These are phyloP conservation scores for Maudiozyma bulderi DNA, from an alignment of 805 yeast species.

Conservation along the genomic window DNA sequence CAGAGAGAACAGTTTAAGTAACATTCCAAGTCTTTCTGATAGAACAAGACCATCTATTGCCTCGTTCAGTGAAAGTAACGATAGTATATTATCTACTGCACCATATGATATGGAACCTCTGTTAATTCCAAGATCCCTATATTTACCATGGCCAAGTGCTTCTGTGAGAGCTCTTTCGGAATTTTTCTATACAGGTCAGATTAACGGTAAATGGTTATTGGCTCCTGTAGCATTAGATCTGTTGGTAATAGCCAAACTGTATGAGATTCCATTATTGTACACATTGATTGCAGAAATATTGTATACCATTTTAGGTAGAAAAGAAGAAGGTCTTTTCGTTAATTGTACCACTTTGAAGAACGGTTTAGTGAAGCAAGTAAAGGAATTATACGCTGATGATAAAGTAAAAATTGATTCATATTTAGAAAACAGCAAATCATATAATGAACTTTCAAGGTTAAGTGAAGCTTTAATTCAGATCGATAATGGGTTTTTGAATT, in stretches of 20 bases:
- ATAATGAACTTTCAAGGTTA: constrained; percentile 36
- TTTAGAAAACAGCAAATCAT: constrained; percentile 21
- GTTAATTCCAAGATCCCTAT: constrained; percentile 56
- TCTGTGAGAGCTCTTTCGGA: constrained; percentile 61
- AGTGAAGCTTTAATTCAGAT: constrained; percentile 47
- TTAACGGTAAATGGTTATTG: constrained; percentile 61
- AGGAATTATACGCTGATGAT: constrained; percentile 18
- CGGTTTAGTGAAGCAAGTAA: constrained; percentile 17
- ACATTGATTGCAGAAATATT: constrained; percentile 60
- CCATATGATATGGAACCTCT: constrained; percentile 44
- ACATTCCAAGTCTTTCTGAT: background rate
- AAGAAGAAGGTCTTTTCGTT: constrained; percentile 40
- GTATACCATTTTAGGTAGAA: constrained; percentile 58
- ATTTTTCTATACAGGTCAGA: constrained; percentile 69
- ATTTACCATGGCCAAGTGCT: constrained; percentile 54
- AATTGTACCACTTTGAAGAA: constrained; percentile 19
- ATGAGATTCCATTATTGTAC: constrained; percentile 59
- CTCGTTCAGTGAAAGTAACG: constrained; percentile 9
- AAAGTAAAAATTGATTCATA: constrained; percentile 14
- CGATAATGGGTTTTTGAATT: constrained; percentile 48
- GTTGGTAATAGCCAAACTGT: constrained; percentile 51
- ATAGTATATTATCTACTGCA: constrained; percentile 4
- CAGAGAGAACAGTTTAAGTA: background rate
- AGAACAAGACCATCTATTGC: constrained; percentile 5
- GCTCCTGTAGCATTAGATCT: constrained; percentile 61